Base-by-base conservation (phyloP, 768 basidiomycete species). In the Lactarius tabidus region DNA sequence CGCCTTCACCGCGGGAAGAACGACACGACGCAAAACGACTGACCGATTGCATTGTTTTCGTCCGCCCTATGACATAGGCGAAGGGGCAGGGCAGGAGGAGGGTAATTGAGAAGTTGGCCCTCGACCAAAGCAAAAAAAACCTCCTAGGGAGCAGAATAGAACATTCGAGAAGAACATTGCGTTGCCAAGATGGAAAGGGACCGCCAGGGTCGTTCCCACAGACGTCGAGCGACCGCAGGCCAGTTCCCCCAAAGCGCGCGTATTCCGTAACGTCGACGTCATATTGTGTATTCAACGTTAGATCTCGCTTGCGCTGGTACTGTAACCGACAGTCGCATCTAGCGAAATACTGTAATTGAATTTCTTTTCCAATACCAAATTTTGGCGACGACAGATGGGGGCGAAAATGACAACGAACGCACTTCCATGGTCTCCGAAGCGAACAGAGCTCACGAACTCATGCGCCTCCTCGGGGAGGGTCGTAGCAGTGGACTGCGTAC, bases 191-290 rank as follows among this genome's bases (percentile, higher is more conserved):
- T 43, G 28, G 51, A 53, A n/a, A 58, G 43, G 43, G n/a, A 29
- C 41, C 58, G 58, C 41, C 29, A 23, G 20, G 28, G 58, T 23
- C 43, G 8, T 45, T 59, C 12, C 28, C 41, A 20, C 4, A 29
- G 12, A 10, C 6, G 36, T 2, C 12, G 36, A 10, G 36, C 36
- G 36, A 7, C 10, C 36, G 36, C 6, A 36, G 36, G 36, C 36
- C 36, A 36, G 36, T 36, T 12, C 36, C 31, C 43, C 43, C 18
- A 20, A 43, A 20, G 41, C 29, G 29, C 41, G 58, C 1, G n/a
- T 39, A 45, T 59, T 45, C 41, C 41, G 57, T 58, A 58, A 58
- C 38, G 5, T n/a, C 57, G 20, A 59, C 58, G 58, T 59, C 58
- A 59, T 41, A 41, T 26, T 23, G 23, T 14, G 5, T 36, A 2